phyloP scores from a whole-genome alignment of 331 rosid genomes.

The Stylosanthes scabra region DNA sequence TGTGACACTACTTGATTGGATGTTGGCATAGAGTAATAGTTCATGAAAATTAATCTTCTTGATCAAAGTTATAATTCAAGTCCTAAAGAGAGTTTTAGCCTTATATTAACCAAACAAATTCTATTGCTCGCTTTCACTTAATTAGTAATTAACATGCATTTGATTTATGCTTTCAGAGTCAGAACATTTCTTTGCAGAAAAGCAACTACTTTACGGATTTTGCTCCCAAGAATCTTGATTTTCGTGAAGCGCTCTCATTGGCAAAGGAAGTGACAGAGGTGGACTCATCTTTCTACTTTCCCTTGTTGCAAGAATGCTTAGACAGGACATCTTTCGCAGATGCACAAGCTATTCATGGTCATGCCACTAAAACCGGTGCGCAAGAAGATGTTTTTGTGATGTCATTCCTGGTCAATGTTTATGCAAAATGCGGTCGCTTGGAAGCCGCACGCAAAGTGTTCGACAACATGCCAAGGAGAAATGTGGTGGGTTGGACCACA shows the following conservation, averaged over 20 bases:
- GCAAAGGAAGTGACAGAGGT: slow-evolving; percentile 46
- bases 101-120: background rate
- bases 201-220: slow-evolving; percentile 49
- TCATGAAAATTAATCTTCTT: background rate
- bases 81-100: background rate
- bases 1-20: too few species aligned
- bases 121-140: background rate
- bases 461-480: slow-evolving; percentile 62
- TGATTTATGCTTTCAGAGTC: slow-evolving; percentile 55
- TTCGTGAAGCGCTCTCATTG: slow-evolving; percentile 60
- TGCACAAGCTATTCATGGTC: slow-evolving; percentile 67
- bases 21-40: too few species aligned
- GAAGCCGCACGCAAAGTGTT: slow-evolving; percentile 64
- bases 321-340: slow-evolving; percentile 46
- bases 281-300: slow-evolving; percentile 57
- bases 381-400: slow-evolving; percentile 59
- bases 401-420: slow-evolving; percentile 64
- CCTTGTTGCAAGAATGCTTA: slow-evolving; percentile 73
- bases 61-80: background rate
- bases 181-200: slow-evolving; percentile 61
- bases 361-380: slow-evolving; percentile 68
- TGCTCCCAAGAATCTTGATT: slow-evolving; percentile 52
- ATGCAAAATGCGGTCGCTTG: slow-evolving; percentile 75
- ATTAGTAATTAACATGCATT: slow-evolving; percentile 2
- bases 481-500: slow-evolving; percentile 71